Evolutionary conservation across 2,329 filamentous ascomycete genomes (phyloP).

Genomic region (Sodiomyces alkalinus): DNA sequence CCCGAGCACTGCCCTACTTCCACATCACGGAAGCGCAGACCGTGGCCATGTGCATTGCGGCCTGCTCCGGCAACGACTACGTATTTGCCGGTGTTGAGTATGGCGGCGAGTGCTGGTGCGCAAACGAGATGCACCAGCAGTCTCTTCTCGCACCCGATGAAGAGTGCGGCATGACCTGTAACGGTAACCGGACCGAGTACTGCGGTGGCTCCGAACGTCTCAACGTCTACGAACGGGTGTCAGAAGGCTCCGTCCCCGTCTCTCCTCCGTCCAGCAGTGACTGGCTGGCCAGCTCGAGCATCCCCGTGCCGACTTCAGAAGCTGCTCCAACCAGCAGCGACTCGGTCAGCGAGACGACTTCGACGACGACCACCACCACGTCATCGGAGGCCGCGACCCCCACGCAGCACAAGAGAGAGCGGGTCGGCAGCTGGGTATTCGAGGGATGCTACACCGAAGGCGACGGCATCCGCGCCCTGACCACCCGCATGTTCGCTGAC

Average conservation of each 20-base stretch:
- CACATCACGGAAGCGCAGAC: constrained; percentile 9
- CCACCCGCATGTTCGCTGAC: constrained; percentile 12
- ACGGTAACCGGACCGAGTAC: constrained; percentile 19
- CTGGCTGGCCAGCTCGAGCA: constrained; percentile 3
- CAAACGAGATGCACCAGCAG: constrained; percentile 13
- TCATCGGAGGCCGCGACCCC: constrained; percentile 5
- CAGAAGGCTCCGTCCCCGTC: background rate
- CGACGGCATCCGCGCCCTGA: constrained; percentile 15
- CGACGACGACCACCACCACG: constrained; percentile 13
- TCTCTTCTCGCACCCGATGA: constrained; percentile 13
- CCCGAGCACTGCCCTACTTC: constrained; percentile 9
- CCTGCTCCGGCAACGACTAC: constrained; percentile 14
- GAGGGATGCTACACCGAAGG: constrained; percentile 23
- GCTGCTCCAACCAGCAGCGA: constrained; percentile 7
- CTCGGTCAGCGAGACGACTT: constrained; percentile 14
- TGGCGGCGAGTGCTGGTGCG: constrained; percentile 25
- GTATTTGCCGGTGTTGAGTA: constrained; percentile 21
- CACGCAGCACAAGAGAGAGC: constrained; percentile 11
- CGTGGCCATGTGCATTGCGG: constrained; percentile 12
- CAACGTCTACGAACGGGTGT: constrained; percentile 17
- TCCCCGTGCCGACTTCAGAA: background rate
- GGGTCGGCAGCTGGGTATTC: constrained; percentile 14
- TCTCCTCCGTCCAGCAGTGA: constrained; percentile 1
- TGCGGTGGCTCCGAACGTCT: constrained; percentile 19
- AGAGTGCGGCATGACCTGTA: constrained; percentile 20